A percentile compares a stretch with the other conserved stretches of the same genome.
phyloP scores from a whole-genome alignment of 2,329 filamentous ascomycete species.

The Colletotrichum falcatum region DNA sequence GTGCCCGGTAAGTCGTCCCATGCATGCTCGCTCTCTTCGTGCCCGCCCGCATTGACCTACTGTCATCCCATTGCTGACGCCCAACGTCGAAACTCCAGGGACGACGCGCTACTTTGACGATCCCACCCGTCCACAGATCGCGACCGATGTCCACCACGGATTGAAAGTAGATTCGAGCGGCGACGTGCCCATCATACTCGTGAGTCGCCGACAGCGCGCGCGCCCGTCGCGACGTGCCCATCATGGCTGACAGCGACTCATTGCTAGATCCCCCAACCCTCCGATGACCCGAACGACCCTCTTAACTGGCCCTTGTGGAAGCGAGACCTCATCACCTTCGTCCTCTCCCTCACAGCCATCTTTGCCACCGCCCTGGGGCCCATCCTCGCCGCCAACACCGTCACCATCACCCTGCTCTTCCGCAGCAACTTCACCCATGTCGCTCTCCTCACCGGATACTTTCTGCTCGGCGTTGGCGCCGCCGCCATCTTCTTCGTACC shows the following conservation, averaged over 20 bases:
- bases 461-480: constrained; percentile 83
- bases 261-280: constrained; percentile 78
- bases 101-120: constrained; percentile 75
- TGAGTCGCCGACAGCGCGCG: constrained; percentile 51
- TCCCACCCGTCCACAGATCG: constrained; percentile 59
- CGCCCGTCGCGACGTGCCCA: not conserved
- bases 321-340: constrained; percentile 82
- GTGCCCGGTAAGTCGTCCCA: constrained; percentile 74
- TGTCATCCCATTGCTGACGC: constrained; percentile 25
- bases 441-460: constrained; percentile 88
- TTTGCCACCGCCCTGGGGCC: constrained; percentile 87
- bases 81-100: constrained; percentile 52
- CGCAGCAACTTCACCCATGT: constrained; percentile 76
- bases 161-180: constrained; percentile 81
- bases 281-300: constrained; percentile 90
- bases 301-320: constrained; percentile 87
- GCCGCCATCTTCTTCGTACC: constrained; percentile 89
- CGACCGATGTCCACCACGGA: constrained; percentile 54
- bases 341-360: constrained; percentile 83
- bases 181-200: constrained; percentile 78
- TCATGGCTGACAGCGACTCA: not conserved
- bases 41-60: constrained; percentile 24
- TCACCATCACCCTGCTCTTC: constrained; percentile 80
- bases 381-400: constrained; percentile 88
- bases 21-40: not conserved